Evolutionary conservation across 352 stramenopile species (phyloP).

Genomic region (Phytophthora pluvialis): DNA sequence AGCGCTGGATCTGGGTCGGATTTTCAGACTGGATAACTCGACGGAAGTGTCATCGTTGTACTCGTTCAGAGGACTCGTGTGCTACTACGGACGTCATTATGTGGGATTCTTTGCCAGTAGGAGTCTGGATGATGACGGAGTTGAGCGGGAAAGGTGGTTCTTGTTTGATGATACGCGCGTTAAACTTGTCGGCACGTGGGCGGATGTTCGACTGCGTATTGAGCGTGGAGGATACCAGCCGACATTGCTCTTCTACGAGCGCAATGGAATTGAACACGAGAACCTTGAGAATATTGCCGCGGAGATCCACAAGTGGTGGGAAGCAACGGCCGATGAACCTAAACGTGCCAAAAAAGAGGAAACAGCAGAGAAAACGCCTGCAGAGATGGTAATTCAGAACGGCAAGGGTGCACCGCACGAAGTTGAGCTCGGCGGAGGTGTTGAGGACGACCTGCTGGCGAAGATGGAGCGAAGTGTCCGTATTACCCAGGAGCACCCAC

Average conservation of each 20-base stretch:
- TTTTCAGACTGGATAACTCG: slow-evolving; percentile 70
- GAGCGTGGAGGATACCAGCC: slow-evolving; percentile 84
- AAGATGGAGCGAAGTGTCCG: slow-evolving; percentile 45
- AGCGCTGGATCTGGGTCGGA: slow-evolving; percentile 65
- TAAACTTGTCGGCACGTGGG: slow-evolving; percentile 76
- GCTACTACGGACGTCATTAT: slow-evolving; percentile 88
- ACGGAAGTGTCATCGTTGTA: slow-evolving; percentile 50
- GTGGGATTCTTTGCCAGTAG: slow-evolving; percentile 86
- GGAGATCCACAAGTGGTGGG: slow-evolving; percentile 83
- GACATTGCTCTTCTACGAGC: slow-evolving; percentile 85
- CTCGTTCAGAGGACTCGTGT: slow-evolving; percentile 81
- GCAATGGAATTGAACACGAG: slow-evolving; percentile 64
- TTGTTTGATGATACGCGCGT: slow-evolving; percentile 88
- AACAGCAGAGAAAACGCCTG: slow-evolving; percentile 13
- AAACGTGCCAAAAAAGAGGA: slow-evolving; percentile 20
- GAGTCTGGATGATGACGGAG: slow-evolving; percentile 55
- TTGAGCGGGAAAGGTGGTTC: slow-evolving; percentile 69
- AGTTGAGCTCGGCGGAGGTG: slow-evolving; percentile 27
- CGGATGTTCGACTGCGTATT: slow-evolving; percentile 72
- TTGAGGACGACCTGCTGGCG: slow-evolving; percentile 40
- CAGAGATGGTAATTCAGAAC: slow-evolving; percentile 26
- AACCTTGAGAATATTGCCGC: slow-evolving; percentile 69
- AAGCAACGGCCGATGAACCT: slow-evolving; percentile 47
- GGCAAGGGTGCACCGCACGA: slow-evolving; percentile 36
- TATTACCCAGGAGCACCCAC: slow-evolving; percentile 32